A percentile compares a stretch with the other conserved stretches of the same genome.
Conservation (phyloP, 345 rosid genomes). For the Rhodamnia argentea region DNA sequence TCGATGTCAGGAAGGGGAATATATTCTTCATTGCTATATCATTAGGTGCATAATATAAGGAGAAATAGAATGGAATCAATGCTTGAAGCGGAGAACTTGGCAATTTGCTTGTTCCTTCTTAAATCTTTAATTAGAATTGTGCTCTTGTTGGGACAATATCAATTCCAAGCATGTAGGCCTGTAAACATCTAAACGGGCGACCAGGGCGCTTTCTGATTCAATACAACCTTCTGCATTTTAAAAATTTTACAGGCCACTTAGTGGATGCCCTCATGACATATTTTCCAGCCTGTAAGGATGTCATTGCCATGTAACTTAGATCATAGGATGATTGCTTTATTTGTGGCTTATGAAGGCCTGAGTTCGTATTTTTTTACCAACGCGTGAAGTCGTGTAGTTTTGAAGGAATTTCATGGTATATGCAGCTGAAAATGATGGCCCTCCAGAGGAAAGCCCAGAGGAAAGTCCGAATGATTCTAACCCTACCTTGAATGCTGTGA, state of each 20-base stretch:
- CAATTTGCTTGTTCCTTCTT: neutral
- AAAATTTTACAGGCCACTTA: neutral
- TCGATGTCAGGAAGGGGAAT: neutral
- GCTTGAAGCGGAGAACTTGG: neutral
- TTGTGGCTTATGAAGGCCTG: neutral
- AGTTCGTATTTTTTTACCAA: neutral
- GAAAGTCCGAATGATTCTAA: constrained; percentile 15
- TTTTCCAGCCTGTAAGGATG: neutral
- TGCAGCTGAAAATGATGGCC: constrained; percentile 21
- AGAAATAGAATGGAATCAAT: neutral
- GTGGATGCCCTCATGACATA: neutral
- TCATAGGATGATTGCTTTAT: neutral
- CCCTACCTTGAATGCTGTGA: constrained; percentile 21
- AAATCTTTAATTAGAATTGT: neutral
- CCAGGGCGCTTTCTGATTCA: neutral
- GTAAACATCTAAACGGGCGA: neutral
- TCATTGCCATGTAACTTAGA: neutral
- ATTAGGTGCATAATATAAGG: neutral
- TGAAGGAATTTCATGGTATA: neutral
- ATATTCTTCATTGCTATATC: neutral
- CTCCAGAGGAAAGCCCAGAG: constrained; percentile 14
- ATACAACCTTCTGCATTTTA: neutral
- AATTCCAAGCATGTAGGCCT: neutral
- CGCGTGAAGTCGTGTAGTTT: neutral
- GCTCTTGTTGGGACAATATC: neutral